phyloP scores from a whole-genome alignment of 2,329 filamentous ascomycete species.

The Pseudocercospora macadamiae region DNA sequence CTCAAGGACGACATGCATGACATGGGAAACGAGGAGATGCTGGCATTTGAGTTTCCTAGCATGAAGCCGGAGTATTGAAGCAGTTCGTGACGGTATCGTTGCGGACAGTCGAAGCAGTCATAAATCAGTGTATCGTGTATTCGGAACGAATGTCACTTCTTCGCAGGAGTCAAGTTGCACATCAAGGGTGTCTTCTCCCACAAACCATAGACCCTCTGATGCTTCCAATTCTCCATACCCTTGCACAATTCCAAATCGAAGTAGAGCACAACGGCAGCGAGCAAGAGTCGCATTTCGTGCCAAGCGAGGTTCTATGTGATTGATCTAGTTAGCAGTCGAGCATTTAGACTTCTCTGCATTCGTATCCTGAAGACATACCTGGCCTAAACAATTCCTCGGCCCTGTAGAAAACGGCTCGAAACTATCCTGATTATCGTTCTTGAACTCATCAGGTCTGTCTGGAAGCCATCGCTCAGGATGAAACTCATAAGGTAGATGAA shows the following conservation, averaged over 20 bases:
- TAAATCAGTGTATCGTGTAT: no score
- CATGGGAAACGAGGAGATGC: no score
- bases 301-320: constrained; percentile 43
- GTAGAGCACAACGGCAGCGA: constrained; percentile 13
- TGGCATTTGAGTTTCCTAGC: no score
- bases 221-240: constrained; percentile 6
- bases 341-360: background rate
- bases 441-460: constrained; percentile 11
- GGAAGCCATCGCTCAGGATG: constrained; percentile 38
- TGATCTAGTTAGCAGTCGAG: no score
- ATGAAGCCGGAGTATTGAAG: no score
- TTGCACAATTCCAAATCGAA: constrained; percentile 21
- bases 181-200: background rate
- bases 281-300: constrained; percentile 42
- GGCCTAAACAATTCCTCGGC: constrained; percentile 29
- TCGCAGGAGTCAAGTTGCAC: background rate
- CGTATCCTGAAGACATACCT: constrained; percentile 3
- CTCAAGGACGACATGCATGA: no score
- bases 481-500: constrained; percentile 32
- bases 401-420: constrained; percentile 33
- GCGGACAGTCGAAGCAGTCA: no score
- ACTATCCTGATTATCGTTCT: constrained; percentile 27
- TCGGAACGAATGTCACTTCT: background rate
- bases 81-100: no score
- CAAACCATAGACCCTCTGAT: constrained; percentile 26